Percentiles rank a stretch among this genome's conserved stretches.
These are phyloP conservation scores for Ophiocordyceps sinensis DNA, from an alignment of 2,329 filamentous ascomycete genomes.

Conservation along the genomic window DNA sequence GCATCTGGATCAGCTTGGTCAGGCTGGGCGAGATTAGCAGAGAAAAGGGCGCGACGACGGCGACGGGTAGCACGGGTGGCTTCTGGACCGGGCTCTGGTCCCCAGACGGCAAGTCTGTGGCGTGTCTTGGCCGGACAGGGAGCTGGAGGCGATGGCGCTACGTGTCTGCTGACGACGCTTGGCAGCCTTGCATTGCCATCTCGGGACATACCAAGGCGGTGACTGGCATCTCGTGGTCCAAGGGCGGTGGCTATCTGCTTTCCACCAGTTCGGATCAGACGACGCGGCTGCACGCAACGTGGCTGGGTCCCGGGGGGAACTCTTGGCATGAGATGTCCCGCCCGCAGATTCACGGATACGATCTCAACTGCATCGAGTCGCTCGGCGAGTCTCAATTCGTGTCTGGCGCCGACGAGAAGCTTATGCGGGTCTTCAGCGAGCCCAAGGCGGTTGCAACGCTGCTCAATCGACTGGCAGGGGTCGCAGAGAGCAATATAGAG, in stretches of 20 bases:
- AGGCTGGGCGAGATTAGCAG: conserved; percentile 86
- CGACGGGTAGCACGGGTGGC: conserved; percentile 87
- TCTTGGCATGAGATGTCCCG: conserved; percentile 95
- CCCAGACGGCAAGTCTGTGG: conserved; percentile 57
- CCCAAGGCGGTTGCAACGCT: conserved; percentile 70
- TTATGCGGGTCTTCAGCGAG: conserved; percentile 89
- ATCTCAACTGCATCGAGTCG: conserved; percentile 83
- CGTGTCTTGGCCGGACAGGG: conserved; percentile 77
- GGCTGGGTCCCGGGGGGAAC: conserved; percentile 35
- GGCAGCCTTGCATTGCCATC: conserved; percentile 64
- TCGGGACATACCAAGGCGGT: conserved; percentile 75
- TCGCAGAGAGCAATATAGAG: conserved; percentile 25
- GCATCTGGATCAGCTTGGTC: conserved; percentile 79
- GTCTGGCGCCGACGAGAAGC: conserved; percentile 91
- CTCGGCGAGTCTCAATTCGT: conserved; percentile 66
- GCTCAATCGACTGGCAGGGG: conserved; percentile 52
- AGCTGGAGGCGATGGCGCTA: conserved; percentile 83
- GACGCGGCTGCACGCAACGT: conserved; percentile 70
- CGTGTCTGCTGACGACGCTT: conserved; percentile 45
- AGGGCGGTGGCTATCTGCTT: conserved; percentile 67
- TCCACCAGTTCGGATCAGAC: conserved; percentile 90
- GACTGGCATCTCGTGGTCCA: conserved; percentile 72
- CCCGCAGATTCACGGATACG: conserved; percentile 95
- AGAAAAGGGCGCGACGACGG: conserved; percentile 90
- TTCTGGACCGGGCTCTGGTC: conserved; percentile 97